phyloP scores from a whole-genome alignment of 495 filamentous ascomycete genomes.

The Articulospora tetracladia region DNA sequence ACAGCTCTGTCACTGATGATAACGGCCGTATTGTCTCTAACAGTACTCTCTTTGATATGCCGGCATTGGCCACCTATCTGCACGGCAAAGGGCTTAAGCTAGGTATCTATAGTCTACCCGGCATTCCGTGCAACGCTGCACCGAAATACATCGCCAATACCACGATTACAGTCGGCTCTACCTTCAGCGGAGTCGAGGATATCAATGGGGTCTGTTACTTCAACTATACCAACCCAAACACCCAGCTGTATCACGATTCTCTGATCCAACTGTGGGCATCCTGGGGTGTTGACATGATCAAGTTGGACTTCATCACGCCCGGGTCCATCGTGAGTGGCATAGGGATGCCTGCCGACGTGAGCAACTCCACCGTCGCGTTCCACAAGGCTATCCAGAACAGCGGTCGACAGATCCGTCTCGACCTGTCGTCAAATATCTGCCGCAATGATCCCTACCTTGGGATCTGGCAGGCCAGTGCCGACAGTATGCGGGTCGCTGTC shows the following conservation, averaged over 20 bases:
- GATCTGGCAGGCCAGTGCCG: constrained; percentile 25
- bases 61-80: constrained; percentile 20
- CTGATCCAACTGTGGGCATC: constrained; percentile 24
- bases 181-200: constrained; percentile 25
- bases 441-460: constrained; percentile 24
- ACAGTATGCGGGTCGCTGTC: constrained; percentile 28
- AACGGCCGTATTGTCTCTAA: constrained; percentile 27
- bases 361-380: constrained; percentile 22
- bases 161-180: constrained; percentile 23
- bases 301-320: constrained; percentile 30
- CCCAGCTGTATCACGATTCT: constrained; percentile 31
- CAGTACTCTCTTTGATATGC: constrained; percentile 22
- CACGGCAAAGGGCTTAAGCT: constrained; percentile 25
- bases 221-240: constrained; percentile 24
- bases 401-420: constrained; percentile 26
- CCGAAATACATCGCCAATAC: constrained; percentile 27
- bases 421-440: constrained; percentile 31
- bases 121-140: constrained; percentile 22
- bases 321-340: constrained; percentile 25
- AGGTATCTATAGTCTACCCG: constrained; percentile 29
- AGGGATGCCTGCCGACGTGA: constrained; percentile 22
- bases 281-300: constrained; percentile 28
- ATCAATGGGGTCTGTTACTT: constrained; percentile 22
- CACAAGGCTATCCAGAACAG: constrained; percentile 27
- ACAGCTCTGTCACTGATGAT: constrained; percentile 5